These are phyloP conservation scores for Hordeum pubiflorum DNA, from an alignment of 202 grass and related monocot species.

Conservation along the genomic window DNA sequence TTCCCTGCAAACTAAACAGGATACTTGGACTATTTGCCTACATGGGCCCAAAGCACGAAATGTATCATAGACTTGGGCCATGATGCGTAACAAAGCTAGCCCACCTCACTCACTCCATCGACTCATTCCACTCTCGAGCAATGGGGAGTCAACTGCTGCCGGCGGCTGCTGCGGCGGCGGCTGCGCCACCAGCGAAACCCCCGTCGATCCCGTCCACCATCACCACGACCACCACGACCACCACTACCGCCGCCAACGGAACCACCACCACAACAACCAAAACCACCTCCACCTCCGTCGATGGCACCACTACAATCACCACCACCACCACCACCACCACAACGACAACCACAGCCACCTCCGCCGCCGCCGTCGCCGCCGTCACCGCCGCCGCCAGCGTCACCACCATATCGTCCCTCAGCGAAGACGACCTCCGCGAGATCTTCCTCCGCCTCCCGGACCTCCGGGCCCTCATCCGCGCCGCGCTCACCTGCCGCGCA, in stretches of 20 bases:
- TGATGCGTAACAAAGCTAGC: too few relatives aligned
- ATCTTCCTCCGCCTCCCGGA: not conserved
- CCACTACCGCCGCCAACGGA: not conserved
- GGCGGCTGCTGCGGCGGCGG: too few relatives aligned
- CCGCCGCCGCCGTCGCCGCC: not conserved
- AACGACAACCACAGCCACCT: not conserved
- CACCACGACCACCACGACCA: not conserved
- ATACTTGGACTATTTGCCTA: too few relatives aligned
- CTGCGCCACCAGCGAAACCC: not conserved
- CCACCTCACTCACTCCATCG: too few relatives aligned
- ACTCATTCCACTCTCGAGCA: not conserved
- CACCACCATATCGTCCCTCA: not conserved
- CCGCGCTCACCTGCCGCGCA: not conserved
- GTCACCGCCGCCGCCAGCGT: not conserved
- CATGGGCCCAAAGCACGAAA: too few relatives aligned
- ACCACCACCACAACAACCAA: not conserved
- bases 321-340: not conserved
- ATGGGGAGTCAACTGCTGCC: not conserved
- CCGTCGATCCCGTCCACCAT: not conserved
- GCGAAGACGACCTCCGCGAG: not conserved
- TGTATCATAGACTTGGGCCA: too few relatives aligned
- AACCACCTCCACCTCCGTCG: not conserved
- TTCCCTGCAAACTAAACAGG: too few relatives aligned
- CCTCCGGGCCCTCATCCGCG: not conserved
- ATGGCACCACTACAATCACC: too few relatives aligned